phyloP scores from a whole-genome alignment of 2,329 filamentous ascomycete genomes.

The Trichophyton simii region DNA sequence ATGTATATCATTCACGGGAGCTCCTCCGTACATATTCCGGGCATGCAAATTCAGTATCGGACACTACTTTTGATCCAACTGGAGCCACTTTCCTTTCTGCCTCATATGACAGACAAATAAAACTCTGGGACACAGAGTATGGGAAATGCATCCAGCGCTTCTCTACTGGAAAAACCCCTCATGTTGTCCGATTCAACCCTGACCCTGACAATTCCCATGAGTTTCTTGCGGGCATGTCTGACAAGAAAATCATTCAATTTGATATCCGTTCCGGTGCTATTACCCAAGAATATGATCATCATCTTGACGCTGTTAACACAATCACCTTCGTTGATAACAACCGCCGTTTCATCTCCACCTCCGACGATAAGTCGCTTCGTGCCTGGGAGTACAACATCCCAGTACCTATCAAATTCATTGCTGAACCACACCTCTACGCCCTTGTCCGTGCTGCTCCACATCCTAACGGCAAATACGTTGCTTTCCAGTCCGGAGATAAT shows the following conservation, averaged over 20 bases:
- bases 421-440: constrained; percentile 94
- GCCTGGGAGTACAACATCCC: constrained; percentile 99
- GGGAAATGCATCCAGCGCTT: constrained; percentile 79
- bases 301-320: constrained; percentile 94
- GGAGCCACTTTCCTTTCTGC: constrained; percentile 81
- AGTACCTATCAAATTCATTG: constrained; percentile 96
- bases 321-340: constrained; percentile 93
- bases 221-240: constrained; percentile 91
- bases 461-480: constrained; percentile 84
- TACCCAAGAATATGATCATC: constrained; percentile 96
- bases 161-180: constrained; percentile 86
- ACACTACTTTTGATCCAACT: constrained; percentile 71
- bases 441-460: constrained; percentile 78
- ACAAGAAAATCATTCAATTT: constrained; percentile 98
- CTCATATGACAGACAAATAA: constrained; percentile 90
- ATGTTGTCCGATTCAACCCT: constrained; percentile 89
- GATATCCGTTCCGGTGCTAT: constrained; percentile 72
- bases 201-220: constrained; percentile 64
- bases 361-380: constrained; percentile 87
- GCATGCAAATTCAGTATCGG: constrained; percentile 79
- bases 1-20: constrained; percentile 81
- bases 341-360: constrained; percentile 92
- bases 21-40: constrained; percentile 83
- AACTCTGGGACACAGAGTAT: constrained; percentile 96
- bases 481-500: constrained; percentile 88